Percentiles rank a stretch among this genome's conserved stretches.
Conservation (phyloP, 2,329 filamentous ascomycete genomes). For the Fusarium anthophilum region DNA sequence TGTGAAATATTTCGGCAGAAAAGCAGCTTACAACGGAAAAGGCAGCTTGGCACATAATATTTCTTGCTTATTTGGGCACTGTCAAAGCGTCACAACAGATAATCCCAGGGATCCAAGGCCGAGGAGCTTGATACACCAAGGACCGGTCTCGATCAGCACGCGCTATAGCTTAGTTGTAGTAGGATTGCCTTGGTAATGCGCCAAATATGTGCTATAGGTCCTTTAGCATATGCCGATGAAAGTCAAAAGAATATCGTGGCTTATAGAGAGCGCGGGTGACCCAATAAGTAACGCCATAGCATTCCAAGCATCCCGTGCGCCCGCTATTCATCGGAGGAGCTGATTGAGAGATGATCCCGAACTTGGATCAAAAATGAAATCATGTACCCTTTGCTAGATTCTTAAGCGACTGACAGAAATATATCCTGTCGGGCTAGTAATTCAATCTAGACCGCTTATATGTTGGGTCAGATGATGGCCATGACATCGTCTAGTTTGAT, state of each 20-base stretch:
- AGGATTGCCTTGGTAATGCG: neutral
- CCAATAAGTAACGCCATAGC: neutral
- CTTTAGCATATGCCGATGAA: neutral
- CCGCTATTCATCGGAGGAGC: neutral
- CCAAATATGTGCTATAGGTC: neutral
- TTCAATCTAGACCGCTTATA: no score
- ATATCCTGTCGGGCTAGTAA: no score
- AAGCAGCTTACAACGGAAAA: neutral
- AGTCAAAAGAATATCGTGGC: neutral
- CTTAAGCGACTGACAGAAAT: neutral
- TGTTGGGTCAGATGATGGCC: neutral
- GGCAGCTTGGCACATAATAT: neutral
- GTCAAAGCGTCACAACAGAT: neutral
- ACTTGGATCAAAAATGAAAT: fast-evolving
- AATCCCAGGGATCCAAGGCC: neutral
- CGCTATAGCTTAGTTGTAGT: neutral
- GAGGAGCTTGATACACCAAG: neutral
- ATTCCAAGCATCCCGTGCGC: neutral
- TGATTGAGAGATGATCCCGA: neutral
- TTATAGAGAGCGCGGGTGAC: neutral
- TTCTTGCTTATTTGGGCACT: neutral
- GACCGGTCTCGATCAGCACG: neutral
- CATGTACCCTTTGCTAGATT: fast-evolving
- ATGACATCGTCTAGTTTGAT: no score
- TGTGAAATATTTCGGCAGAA: neutral